Base-by-base conservation (phyloP, 1,284 basidiomycete genomes). In the Athelia sp. region DNA sequence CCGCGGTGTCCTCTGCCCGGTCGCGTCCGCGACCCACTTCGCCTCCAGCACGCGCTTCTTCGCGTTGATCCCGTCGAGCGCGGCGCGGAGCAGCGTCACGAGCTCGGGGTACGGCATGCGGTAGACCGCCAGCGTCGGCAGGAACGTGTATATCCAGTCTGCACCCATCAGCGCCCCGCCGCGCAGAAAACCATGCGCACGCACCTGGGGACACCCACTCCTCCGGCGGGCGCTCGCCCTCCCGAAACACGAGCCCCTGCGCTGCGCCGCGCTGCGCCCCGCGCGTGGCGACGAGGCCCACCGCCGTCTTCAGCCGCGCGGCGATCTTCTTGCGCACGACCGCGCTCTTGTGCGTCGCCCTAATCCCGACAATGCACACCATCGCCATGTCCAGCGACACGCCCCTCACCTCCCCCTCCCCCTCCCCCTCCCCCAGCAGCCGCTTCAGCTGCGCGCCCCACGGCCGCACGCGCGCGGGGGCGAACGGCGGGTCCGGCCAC, bases 141-240 rank as follows among this genome's bases (percentile, higher is more conserved):
- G 61, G 47, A 73, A 67, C 23, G 71, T 53, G 49, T 78, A 78
- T 26, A 71, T 65, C 75, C 75, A 78, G 19, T 70, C 76, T 78
- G 24, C 4, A 17, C 18, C 31, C 2, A 13, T 36, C 36, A 18
- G 36, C 4, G 4, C 8, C n/a, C 21, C n/a, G 36, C 17, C 8
- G 36, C 18, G 11, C 2, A 3, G 38, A 23, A 43, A 11, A 11
- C 45, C 38, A 26, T 13, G 29, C 10, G 26, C 10, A 54, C 66
- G 18, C 50, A 74, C 75, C 70, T 38, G 62, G 62, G 47, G 72
- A 53, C 31, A 74, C 56, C 71, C 71, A 73, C 14, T 57, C 46
- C 36, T 47, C 43, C 15, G 53, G 52, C 18, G 47, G 14, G 43
- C 47, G 17, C 63, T 58, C 4, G 51, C 13, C 26, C 26, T 29